Base-by-base conservation (phyloP, 2,329 filamentous ascomycete species). In the Xylaria sp. region DNA sequence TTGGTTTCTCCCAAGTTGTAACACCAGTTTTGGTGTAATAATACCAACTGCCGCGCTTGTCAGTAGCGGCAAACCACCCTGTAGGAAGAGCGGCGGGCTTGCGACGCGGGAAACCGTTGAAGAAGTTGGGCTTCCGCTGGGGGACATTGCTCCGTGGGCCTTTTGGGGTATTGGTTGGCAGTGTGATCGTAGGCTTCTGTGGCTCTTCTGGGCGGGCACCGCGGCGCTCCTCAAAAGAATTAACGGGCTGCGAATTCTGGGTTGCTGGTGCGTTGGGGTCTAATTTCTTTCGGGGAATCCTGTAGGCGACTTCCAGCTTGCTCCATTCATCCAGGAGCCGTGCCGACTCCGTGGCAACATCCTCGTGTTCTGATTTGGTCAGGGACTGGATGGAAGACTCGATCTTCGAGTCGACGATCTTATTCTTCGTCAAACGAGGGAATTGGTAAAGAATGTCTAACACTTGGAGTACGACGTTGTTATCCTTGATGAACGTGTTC, bases 351-450 rank as follows among this genome's bases (percentile, higher is more conserved):
- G 87, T 85, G 30, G 90, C 86, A 21, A 99, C 93, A 67, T 92
- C 86, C 69, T 93, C 89, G 76, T 97, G 90, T 8, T 90, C 88
- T 19, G 89, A 92, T 12, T 81, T 81, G 1, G 85, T 87, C 60
- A 98, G 82, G 3, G 86, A 86, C 75, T 93, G 85, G 50, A 99
- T 87, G 0, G 92, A 91, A 1, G 90, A 86, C 79, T 98, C 96
- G 69, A 99, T 98, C 75, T 97, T 97, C 8, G 96, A 97, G 76
- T 97, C 94, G 72, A 93, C 90, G 67, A 99, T 98, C 81, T 99
- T 99, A 84, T 99, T 99, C 68, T 93, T 91, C 21, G 96, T 98
- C 58, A 98, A 84, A 9, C 95, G 91, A 0, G 96, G 96, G 72
- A 98, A 92, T 71, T 90, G 91, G 79, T 97, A 91, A 21, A 99